A percentile compares a stretch with the other conserved stretches of the same genome.
Conservation (phyloP, 2,329 filamentous ascomycete genomes). For the Ascochyta rabiei region DNA sequence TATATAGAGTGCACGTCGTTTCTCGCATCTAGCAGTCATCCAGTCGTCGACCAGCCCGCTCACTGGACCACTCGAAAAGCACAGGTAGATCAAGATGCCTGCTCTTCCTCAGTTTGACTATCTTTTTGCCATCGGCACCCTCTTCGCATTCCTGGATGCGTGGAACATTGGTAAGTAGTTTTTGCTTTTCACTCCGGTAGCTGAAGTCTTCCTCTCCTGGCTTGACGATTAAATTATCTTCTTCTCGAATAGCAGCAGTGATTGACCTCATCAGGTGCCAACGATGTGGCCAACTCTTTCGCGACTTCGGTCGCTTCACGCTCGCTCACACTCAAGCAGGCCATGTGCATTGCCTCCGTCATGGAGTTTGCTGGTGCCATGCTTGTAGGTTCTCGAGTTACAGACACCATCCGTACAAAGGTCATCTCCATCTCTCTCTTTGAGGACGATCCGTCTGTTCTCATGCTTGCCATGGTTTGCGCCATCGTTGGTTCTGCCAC, state of each 20-base stretch:
- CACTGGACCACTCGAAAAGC: constrained; percentile 13
- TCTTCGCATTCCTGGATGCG: constrained; percentile 70
- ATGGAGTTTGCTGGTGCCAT: constrained; percentile 56
- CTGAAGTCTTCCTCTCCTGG: not conserved
- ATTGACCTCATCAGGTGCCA: constrained; percentile 48
- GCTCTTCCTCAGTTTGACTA: constrained; percentile 64
- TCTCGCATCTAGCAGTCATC: constrained; percentile 2
- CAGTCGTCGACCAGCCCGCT: constrained; percentile 17
- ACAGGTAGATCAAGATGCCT: constrained; percentile 30
- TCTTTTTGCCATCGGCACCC: constrained; percentile 67
- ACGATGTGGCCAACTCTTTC: constrained; percentile 59
- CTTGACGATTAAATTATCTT: not conserved
- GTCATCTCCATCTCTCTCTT: constrained; percentile 56
- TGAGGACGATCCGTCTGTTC: constrained; percentile 53
- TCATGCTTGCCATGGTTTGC: constrained; percentile 62
- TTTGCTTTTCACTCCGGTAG: not conserved
- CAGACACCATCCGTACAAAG: constrained; percentile 56
- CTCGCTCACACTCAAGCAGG: constrained; percentile 55
- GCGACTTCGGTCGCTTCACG: constrained; percentile 56
- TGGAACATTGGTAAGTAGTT: constrained; percentile 64
- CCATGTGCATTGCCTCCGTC: constrained; percentile 53
- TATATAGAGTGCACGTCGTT: constrained; percentile 25
- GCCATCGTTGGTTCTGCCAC: constrained; percentile 58
- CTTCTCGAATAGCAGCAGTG: too few species aligned
- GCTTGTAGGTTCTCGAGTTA: constrained; percentile 47